Evolutionary conservation across 2,329 filamentous ascomycete genomes (phyloP), one percentile per base, ranked within the genome.

Genomic region (Myotisia sp.): DNA sequence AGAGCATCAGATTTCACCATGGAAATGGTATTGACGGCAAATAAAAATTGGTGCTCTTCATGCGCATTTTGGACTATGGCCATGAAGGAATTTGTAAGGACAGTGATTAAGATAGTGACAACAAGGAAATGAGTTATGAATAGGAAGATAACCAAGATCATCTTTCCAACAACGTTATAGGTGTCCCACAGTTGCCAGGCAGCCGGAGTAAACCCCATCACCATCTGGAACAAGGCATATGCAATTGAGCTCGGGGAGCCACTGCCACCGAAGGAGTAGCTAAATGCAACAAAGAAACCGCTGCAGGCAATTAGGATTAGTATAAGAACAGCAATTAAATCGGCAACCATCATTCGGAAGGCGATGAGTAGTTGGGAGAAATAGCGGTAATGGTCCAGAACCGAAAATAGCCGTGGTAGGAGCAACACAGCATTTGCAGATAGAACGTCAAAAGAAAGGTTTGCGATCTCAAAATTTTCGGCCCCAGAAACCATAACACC

Each of bases 1-100:
- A 94, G 64, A 0, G 85, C 81, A 53, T 95, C 87, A n/a, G 90
- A 93, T 56, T 94, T 95, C 44, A 94, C 87, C 82, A 93, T 92
- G 3, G 84, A 92, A 32, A 94, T 92, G 3, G 87, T 92, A 52
- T 94, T 95, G 54, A 95, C 85, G 0, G 87, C 87, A 50, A 95
- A 94, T 2, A 94, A 60, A 52, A 93, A 94, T 44, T 77, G 74
- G 47, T 94, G 86, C 57, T 94, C 87, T 53, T 94, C 80, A 36
- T 84, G 83, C 5, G 86, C 85, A 51, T 94, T 94, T 33, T 84
- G 84, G 2, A 90, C 83, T 51, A 94, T 87, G 2, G 79, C 76
- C 79, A 92, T 92, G 62, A 94, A 95, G 0, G 83, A 92, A 52
- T 94, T 94, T 4, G 86, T 92, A 41, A 95, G 58, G n/a, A 95